These are phyloP conservation scores for Entomortierella lignicola DNA, from an alignment of 192 early-diverging fungal genomes.

Conservation along the genomic window DNA sequence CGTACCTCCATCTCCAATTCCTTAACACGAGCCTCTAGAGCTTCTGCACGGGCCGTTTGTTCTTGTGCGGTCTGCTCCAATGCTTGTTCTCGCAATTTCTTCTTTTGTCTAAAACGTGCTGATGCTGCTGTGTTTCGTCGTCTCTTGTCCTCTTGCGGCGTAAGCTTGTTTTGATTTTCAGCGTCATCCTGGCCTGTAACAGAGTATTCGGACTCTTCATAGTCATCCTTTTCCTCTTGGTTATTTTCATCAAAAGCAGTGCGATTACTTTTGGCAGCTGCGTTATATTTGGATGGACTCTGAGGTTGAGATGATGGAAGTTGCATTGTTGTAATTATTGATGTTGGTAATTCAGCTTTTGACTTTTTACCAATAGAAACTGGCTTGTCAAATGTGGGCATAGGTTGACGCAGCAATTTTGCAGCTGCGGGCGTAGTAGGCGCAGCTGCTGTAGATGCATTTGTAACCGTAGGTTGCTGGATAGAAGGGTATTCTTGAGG, in stretches of 20 bases:
- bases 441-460: not conserved
- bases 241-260: not conserved
- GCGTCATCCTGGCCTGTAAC: conserved; percentile 27
- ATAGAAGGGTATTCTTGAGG: not conserved
- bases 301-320: not conserved
- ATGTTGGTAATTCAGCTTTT: conserved; percentile 4
- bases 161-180: conserved; percentile 22
- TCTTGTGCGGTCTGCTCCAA: conserved; percentile 85
- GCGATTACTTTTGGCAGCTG: not conserved
- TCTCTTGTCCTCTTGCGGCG: conserved; percentile 88
- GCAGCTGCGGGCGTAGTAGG: conserved; percentile 43
- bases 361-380: conserved; percentile 3
- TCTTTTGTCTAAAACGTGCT: conserved; percentile 95
- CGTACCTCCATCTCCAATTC: conserved; percentile 93
- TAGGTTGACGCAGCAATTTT: conserved; percentile 32
- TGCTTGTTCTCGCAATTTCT: conserved; percentile 91
- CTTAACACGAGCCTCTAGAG: conserved; percentile 78
- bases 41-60: conserved; percentile 76
- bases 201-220: not conserved
- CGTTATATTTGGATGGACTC: not conserved
- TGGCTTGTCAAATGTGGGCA: conserved; percentile 17
- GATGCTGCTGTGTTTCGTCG: conserved; percentile 94
- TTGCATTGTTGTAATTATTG: not conserved
- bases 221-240: not conserved
- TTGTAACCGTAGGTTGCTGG: not conserved